Base-by-base conservation (phyloP, 2,329 filamentous ascomycete genomes). In the Ceratocystis huliohia region DNA sequence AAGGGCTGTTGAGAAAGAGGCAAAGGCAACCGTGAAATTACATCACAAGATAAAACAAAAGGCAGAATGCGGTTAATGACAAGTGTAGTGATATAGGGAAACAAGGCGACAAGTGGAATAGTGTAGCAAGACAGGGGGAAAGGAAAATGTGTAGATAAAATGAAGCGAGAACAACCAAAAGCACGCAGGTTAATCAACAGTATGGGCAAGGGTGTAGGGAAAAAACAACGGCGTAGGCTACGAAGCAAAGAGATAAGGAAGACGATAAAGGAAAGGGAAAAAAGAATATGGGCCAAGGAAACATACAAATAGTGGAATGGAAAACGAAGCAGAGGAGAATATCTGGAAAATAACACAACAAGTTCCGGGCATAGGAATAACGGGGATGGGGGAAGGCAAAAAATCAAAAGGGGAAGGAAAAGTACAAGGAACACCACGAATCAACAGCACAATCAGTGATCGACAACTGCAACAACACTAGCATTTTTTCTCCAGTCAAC, bases 371-470 rank as follows among this genome's bases (percentile, higher is more conserved):
- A 28, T 28, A 25, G 48, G 48, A 53, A 28, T 2, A 53, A 15
- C 10, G 3, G 48, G 13, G 5, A 8, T 13, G 37, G 10, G 8
- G 20, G 30, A 65, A 56, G n/a, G 44, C 20, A 57, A 56, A 33
- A 65, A 44, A 22, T 15, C 13, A 57, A 25, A 44, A 25, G 41
- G 22, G 22, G 22, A 28, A 45, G 17, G 61, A 45, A 62, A 63
- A 44, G 61, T 33, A 63, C 28, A 46, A 28, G 37, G 25, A 61
- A 17, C 20, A 53, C 57, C 65, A 66, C 46, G 45, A 56, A 41
- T 45, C 30, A 48, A 61, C 41, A 48, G 22, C 56, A 50, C 57
- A 50, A 56, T 28, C 33, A 8, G 8, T 1, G 8, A 48, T n/a
- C 46, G 46, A 48, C 46, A 22, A 20, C 48, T 10, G 22, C 48